Conservation (phyloP, 352 stramenopile species). For the Globisporangium ultimum region DNA sequence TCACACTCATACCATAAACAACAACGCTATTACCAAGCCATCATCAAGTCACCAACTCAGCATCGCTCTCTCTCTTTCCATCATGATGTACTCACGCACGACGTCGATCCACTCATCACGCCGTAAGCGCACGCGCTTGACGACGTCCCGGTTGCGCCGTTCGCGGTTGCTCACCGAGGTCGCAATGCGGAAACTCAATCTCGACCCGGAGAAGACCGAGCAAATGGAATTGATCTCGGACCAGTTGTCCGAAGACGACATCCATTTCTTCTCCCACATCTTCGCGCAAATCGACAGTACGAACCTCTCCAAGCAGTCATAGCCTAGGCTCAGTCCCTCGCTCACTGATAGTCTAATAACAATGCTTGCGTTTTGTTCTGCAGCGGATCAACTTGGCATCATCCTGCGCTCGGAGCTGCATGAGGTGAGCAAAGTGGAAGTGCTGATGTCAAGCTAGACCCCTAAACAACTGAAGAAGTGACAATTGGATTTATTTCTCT, state of each 20-base stretch:
- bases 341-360: not conserved
- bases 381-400: constrained; percentile 56
- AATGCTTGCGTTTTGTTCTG: not conserved
- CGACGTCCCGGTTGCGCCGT: constrained; percentile 42
- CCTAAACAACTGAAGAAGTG: too few species aligned
- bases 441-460: not conserved
- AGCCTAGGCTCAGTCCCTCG: not conserved
- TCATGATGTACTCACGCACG: constrained; percentile 38
- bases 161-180: constrained; percentile 58
- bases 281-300: constrained; percentile 66
- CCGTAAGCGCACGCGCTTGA: constrained; percentile 47
- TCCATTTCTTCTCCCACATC: constrained; percentile 66
- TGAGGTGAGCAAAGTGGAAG: constrained; percentile 20
- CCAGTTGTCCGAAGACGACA: constrained; percentile 49
- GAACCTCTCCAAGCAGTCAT: constrained; percentile 2
- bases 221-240: constrained; percentile 57
- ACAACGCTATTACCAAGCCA: too few species aligned
- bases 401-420: constrained; percentile 67
- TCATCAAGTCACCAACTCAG: too few species aligned
- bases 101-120: constrained; percentile 43
- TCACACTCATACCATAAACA: too few species aligned
- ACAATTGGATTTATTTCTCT: not conserved
- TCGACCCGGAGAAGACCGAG: constrained; percentile 58
- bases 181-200: constrained; percentile 58
- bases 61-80: too few species aligned